phyloP scores from a whole-genome alignment of 139 green algal species.

The Pseudopediastrum boryanum region DNA sequence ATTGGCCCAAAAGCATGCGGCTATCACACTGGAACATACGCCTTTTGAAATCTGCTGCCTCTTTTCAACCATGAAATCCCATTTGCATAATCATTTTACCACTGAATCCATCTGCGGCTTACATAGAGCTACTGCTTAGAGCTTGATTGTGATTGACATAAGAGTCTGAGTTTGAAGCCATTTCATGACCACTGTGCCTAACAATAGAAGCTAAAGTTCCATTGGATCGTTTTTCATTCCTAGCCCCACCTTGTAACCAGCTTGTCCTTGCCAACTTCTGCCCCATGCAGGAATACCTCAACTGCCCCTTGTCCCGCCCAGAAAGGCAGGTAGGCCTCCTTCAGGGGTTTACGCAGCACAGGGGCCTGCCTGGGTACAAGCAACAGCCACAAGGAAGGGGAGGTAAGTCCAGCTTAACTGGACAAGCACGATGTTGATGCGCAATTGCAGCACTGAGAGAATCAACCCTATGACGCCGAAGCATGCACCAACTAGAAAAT shows the following conservation, averaged over 20 bases:
- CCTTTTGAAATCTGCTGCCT: too few species aligned
- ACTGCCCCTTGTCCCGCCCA: background rate
- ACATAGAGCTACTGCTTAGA: background rate
- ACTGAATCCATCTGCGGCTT: background rate
- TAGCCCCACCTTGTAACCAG: background rate
- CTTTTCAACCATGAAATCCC: too few species aligned
- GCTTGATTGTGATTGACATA: background rate
- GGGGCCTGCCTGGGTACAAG: background rate
- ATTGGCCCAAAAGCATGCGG: too few species aligned
- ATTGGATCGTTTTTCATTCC: background rate
- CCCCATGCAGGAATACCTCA: background rate
- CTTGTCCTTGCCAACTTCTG: background rate
- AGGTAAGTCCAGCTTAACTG: background rate
- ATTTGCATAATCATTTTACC: background rate
- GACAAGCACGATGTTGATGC: background rate
- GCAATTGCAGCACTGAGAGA: background rate
- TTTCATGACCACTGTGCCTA: background rate
- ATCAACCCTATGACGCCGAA: background rate
- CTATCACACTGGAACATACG: too few species aligned
- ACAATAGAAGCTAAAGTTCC: background rate
- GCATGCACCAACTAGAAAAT: background rate
- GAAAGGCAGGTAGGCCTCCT: conserved; percentile 13
- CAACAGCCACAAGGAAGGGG: background rate
- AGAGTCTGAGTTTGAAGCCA: background rate
- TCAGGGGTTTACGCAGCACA: too few species aligned